phyloP scores from a whole-genome alignment of 2,329 filamentous ascomycete genomes.

The Alternaria hordeiaustralica region DNA sequence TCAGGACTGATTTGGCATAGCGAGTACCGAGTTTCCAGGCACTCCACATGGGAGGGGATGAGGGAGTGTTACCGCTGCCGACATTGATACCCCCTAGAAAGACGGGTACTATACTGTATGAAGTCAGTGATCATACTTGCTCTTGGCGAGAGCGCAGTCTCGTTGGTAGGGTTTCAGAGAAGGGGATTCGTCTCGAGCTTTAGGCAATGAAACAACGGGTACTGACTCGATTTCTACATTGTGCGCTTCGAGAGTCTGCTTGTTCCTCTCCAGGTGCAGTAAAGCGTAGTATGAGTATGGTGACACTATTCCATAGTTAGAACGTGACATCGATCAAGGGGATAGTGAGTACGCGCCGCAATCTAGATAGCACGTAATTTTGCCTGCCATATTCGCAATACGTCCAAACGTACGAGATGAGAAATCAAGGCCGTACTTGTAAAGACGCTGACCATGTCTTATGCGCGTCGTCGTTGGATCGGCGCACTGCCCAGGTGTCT shows the following conservation, averaged over 20 bases:
- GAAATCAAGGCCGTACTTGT: slow-evolving; percentile 9
- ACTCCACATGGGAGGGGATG: not conserved
- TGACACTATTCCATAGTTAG: slow-evolving; percentile 61
- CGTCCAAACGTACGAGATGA: slow-evolving; percentile 9
- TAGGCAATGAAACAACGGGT: not conserved
- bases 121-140: slow-evolving; percentile 12
- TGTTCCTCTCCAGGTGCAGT: slow-evolving; percentile 64
- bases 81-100: slow-evolving; percentile 63
- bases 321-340: not conserved
- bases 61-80: slow-evolving; percentile 44
- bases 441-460: not conserved
- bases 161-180: slow-evolving; percentile 1
- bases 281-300: slow-evolving; percentile 62
- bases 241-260: slow-evolving; percentile 62
- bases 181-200: not conserved
- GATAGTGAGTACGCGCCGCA: slow-evolving; percentile 59
- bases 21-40: not conserved
- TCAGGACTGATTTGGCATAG: slow-evolving; percentile 4
- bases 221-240: slow-evolving; percentile 71
- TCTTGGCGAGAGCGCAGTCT: not conserved
- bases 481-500: slow-evolving; percentile 8
- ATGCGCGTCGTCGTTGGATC: slow-evolving; percentile 7
- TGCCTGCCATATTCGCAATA: slow-evolving; percentile 59
- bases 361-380: slow-evolving; percentile 72
- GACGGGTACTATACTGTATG: slow-evolving; percentile 69